Evolutionary conservation across 2,329 filamentous ascomycete genomes (phyloP).

Genomic region (Cytospora leucostoma): DNA sequence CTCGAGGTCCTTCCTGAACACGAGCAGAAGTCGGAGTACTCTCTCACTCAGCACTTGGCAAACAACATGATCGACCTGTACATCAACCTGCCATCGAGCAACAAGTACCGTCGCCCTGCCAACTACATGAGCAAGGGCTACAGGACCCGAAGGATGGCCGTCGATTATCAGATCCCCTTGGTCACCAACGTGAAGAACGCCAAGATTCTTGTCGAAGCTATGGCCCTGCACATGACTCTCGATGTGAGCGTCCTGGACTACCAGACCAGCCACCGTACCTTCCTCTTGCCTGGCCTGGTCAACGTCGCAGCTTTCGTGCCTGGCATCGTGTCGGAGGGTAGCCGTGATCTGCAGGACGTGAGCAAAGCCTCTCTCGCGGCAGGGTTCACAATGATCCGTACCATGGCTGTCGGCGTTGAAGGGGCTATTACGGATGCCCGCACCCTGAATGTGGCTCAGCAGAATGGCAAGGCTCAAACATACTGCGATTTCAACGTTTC

Average conservation of each 20-base stretch:
- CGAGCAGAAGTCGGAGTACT: constrained; percentile 93
- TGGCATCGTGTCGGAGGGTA: constrained; percentile 65
- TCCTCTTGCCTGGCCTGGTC: constrained; percentile 73
- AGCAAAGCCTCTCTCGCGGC: constrained; percentile 73
- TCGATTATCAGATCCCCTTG: constrained; percentile 93
- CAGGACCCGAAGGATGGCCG: constrained; percentile 93
- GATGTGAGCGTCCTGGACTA: constrained; percentile 83
- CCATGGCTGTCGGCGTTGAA: constrained; percentile 75
- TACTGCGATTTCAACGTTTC: constrained; percentile 82
- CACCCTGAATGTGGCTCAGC: constrained; percentile 70
- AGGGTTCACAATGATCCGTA: constrained; percentile 78
- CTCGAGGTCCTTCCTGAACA: constrained; percentile 83
- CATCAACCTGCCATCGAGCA: constrained; percentile 98
- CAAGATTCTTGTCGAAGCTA: constrained; percentile 93
- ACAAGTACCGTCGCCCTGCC: constrained; percentile 92
- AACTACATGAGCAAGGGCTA: constrained; percentile 99
- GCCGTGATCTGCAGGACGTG: constrained; percentile 67
- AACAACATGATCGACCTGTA: constrained; percentile 99
- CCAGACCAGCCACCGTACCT: constrained; percentile 82
- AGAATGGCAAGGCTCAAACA: constrained; percentile 66
- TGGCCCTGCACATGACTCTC: constrained; percentile 84
- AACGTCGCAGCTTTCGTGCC: constrained; percentile 82
- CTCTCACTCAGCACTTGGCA: constrained; percentile 90
- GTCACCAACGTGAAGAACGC: constrained; percentile 99
- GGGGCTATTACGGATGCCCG: constrained; percentile 72